Evolutionary conservation across 75 land plant genomes (phyloP).

Genomic region (Chamaecyparis obtusa): DNA sequence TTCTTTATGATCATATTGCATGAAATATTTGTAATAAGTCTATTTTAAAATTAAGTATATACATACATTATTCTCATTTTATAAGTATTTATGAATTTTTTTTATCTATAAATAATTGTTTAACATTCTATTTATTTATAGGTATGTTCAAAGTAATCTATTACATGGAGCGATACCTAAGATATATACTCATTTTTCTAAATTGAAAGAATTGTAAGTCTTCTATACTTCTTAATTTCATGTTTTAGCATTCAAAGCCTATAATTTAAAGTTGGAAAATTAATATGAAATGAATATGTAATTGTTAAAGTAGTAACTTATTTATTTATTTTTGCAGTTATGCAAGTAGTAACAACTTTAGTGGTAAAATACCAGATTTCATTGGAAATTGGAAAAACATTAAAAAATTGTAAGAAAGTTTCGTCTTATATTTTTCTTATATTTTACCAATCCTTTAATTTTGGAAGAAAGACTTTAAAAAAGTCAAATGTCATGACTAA

Average conservation of each 20-base stretch:
- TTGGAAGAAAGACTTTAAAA: too few species aligned
- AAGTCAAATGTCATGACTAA: neutral
- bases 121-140: constrained; percentile 12
- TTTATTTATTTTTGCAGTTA: constrained; percentile 23
- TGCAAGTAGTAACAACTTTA: constrained; percentile 29
- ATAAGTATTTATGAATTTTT: neutral
- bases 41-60: neutral
- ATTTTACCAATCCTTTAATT: too few species aligned
- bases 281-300: neutral
- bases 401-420: constrained; percentile 36
- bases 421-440: neutral
- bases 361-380: constrained; percentile 49
- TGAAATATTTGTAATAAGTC: too few species aligned
- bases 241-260: neutral
- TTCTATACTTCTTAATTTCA: neutral
- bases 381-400: constrained; percentile 42
- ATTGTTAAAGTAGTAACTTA: neutral
- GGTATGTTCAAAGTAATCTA: constrained; percentile 57
- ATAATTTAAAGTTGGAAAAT: neutral
- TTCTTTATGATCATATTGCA: too few species aligned
- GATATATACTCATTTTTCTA: constrained; percentile 44
- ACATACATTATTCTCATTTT: neutral
- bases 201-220: constrained; percentile 67
- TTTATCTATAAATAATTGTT: neutral
- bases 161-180: constrained; percentile 62